These are phyloP conservation scores for Epicoccum nigrum DNA, from an alignment of 2,329 filamentous ascomycete species.

Conservation along the genomic window DNA sequence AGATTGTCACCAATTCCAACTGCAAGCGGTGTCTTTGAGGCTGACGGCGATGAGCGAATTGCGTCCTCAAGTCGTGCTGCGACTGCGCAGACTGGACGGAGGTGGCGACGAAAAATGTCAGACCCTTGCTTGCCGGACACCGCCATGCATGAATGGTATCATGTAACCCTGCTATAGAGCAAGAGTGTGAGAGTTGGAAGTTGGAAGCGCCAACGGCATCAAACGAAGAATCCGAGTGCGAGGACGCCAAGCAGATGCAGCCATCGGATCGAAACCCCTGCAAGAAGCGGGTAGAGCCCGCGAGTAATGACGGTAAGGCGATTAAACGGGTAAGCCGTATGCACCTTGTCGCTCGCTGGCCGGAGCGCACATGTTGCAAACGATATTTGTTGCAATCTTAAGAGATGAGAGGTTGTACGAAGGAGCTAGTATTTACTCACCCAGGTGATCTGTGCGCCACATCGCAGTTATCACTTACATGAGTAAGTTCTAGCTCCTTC, in stretches of 20 bases:
- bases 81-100: slow-evolving; percentile 23
- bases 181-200: slow-evolving; percentile 13
- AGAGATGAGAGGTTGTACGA: slow-evolving; percentile 39
- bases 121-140: slow-evolving; percentile 23
- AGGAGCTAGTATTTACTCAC: too few species aligned
- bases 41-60: background rate
- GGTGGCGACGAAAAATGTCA: slow-evolving; percentile 20
- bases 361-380: slow-evolving; percentile 16
- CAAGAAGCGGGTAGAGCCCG: slow-evolving; percentile 22
- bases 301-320: slow-evolving; percentile 22
- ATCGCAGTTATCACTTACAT: too few species aligned
- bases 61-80: slow-evolving; percentile 12
- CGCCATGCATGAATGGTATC: slow-evolving; percentile 25
- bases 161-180: slow-evolving; percentile 23
- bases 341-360: slow-evolving; percentile 4
- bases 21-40: background rate
- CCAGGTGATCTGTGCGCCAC: too few species aligned
- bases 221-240: slow-evolving; percentile 12
- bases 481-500: too few species aligned
- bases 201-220: slow-evolving; percentile 22
- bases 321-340: slow-evolving; percentile 15
- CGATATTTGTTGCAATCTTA: slow-evolving; percentile 42
- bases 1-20: background rate
- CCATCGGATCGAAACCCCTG: slow-evolving; percentile 22
- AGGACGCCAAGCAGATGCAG: slow-evolving; percentile 21